A percentile compares a stretch with the other conserved stretches of the same genome.
phyloP scores from a whole-genome alignment of 1,284 basidiomycete species.

The Neolentinus lepideus region DNA sequence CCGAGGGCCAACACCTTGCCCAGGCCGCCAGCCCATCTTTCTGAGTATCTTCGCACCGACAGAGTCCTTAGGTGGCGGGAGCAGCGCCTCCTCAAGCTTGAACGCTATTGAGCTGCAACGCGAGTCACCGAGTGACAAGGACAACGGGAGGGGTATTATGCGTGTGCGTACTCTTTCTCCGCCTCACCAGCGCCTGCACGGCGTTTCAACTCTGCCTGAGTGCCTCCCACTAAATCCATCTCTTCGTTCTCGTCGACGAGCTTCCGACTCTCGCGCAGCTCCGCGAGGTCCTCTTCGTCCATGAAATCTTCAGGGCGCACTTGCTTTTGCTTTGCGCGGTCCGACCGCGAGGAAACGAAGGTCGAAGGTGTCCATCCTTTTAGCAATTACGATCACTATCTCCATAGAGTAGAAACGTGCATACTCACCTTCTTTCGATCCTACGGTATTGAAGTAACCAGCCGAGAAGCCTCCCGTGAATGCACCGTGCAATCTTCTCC shows the following conservation, averaged over 20 bases:
- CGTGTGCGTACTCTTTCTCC: conserved; percentile 54
- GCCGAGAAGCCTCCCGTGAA: conserved; percentile 98
- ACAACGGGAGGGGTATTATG: conserved; percentile 4
- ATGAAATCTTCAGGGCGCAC: conserved; percentile 88
- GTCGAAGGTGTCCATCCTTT: conserved; percentile 91
- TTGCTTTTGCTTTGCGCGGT: conserved; percentile 58
- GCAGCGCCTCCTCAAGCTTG: conserved; percentile 52
- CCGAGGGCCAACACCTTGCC: conserved; percentile 90
- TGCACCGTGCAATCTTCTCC: conserved; percentile 89
- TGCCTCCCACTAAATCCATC: conserved; percentile 60
- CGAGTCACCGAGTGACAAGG: conserved; percentile 4
- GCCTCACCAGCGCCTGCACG: conserved; percentile 31
- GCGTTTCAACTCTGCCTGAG: conserved; percentile 36
- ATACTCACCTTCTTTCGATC: conserved; percentile 82
- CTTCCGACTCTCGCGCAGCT: conserved; percentile 64
- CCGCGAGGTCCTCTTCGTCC: conserved; percentile 96
- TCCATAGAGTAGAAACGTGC: neutral
- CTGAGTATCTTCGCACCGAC: conserved; percentile 78
- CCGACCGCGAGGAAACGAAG: conserved; percentile 81
- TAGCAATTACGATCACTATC: neutral
- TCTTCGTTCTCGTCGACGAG: conserved; percentile 73
- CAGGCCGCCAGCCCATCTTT: conserved; percentile 93
- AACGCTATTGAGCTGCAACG: conserved; percentile 48
- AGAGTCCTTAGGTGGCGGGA: conserved; percentile 61
- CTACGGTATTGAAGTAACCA: conserved; percentile 95